These are phyloP conservation scores for Bipolaris cookei DNA, from an alignment of 2,329 filamentous ascomycete genomes.

Conservation along the genomic window DNA sequence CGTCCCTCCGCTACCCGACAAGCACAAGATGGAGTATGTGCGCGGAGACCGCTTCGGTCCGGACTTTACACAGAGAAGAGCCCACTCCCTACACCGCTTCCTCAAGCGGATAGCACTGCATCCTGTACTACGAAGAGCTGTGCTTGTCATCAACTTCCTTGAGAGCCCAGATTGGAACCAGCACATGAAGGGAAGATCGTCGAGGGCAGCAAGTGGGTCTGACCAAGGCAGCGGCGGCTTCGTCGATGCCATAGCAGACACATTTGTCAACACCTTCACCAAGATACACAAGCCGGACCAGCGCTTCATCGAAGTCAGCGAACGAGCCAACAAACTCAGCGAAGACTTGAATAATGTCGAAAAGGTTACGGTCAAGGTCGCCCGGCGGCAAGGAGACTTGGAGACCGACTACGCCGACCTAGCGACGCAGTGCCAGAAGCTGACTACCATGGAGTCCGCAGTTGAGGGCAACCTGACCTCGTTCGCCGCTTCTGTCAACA, in stretches of 20 bases:
- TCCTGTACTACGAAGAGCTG: conserved; percentile 82
- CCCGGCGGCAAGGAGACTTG: conserved; percentile 83
- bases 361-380: conserved; percentile 92
- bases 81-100: conserved; percentile 90
- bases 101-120: conserved; percentile 85
- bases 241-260: conserved; percentile 94
- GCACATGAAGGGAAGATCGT: conserved; percentile 81
- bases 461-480: conserved; percentile 82
- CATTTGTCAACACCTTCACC: conserved; percentile 94
- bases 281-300: conserved; percentile 96
- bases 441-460: conserved; percentile 86
- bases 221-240: conserved; percentile 66
- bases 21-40: conserved; percentile 99
- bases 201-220: conserved; percentile 62
- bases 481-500: conserved; percentile 85
- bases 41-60: conserved; percentile 92
- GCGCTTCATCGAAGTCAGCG: conserved; percentile 91
- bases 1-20: conserved; percentile 93
- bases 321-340: conserved; percentile 87
- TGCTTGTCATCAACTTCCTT: conserved; percentile 85
- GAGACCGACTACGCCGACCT: conserved; percentile 89
- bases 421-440: conserved; percentile 91
- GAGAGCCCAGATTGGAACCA: conserved; percentile 97
- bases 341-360: conserved; percentile 92
- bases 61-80: conserved; percentile 88